Base-by-base conservation (phyloP, 2,329 filamentous ascomycete genomes). In the Fusarium xyrophilum region DNA sequence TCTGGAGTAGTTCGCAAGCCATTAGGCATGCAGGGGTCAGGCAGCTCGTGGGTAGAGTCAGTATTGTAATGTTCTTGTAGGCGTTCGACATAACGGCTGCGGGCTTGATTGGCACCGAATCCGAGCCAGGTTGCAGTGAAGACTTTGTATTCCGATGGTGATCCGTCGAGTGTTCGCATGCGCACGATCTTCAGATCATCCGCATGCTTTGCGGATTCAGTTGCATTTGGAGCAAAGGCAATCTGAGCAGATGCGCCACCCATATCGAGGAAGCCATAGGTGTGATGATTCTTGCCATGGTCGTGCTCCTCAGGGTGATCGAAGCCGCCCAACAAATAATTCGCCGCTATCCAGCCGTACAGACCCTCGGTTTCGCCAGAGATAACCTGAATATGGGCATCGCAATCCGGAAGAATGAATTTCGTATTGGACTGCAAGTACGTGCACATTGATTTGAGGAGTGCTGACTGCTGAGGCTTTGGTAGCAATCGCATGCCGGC, bases 261-360 rank as follows among this genome's bases (percentile, higher is more conserved):
- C 96, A 99, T 99, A 77, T 99, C 96, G 64, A 99, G 82, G 75
- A 99, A 99, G 1, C 96, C 96, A 78, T 98, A 99, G 0, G 96
- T 99, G 75, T 94, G 92, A 77, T 98, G 96, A 28, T 87, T 88
- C 69, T 97, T 93, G 54, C 93, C 93, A 77, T 97, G 93, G 55
- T 88, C 82, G 73, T 97, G 92, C 17, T 88, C 81, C 52, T 89
- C 82, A 0, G 93, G 90, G 21, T 86, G 83, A 77, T 98, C 92
- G 73, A 99, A 98, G 7, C 93, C 93, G 30, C 93, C 95, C 2
- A 99, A 84, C 32, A 99, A 81, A 75, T 99, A 99, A 76, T 99
- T 99, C 55, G 95, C 92, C 11, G 96, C 95, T 72, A 99, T 91
- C 96, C 96, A 99, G 39, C 96, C 96, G 74, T 98, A 99, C 32